Evolutionary conservation across 805 yeast species (phyloP).

Genomic region (Saccharomycopsis sp.): DNA sequence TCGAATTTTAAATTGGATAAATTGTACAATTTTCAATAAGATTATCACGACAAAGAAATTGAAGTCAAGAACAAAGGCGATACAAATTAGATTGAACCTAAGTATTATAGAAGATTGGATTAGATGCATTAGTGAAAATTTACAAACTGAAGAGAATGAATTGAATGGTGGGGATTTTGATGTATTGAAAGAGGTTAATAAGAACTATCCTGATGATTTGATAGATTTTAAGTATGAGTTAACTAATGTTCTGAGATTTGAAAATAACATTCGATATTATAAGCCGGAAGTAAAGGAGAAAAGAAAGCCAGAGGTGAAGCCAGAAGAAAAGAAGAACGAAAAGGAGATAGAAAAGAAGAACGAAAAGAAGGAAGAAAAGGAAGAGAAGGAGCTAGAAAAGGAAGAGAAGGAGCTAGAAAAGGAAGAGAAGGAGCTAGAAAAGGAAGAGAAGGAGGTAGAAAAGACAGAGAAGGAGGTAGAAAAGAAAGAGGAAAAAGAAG

Average conservation of each 20-base stretch:
- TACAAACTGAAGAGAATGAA: constrained; percentile 23
- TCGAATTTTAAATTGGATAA: constrained; percentile 66
- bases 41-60: constrained; percentile 47
- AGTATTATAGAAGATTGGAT: constrained; percentile 94
- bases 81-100: constrained; percentile 81
- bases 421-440: neutral
- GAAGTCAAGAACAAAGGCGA: constrained; percentile 74
- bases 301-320: neutral
- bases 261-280: constrained; percentile 15
- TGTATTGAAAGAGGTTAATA: constrained; percentile 7
- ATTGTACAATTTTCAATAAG: constrained; percentile 65
- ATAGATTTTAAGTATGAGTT: constrained; percentile 24
- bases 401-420: neutral
- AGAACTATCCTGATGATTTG: constrained; percentile 30
- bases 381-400: constrained; percentile 1
- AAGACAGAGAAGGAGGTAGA: neutral
- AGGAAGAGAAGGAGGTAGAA: constrained; percentile 3
- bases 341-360: neutral
- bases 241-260: constrained; percentile 28
- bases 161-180: constrained; percentile 8
- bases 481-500: neutral
- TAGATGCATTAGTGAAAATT: constrained; percentile 31
- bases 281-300: constrained; percentile 1
- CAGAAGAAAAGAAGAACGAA: neutral
- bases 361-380: neutral